Evolutionary conservation across 1,284 basidiomycete species (phyloP).

Genomic region (Ustilago loliicola): DNA sequence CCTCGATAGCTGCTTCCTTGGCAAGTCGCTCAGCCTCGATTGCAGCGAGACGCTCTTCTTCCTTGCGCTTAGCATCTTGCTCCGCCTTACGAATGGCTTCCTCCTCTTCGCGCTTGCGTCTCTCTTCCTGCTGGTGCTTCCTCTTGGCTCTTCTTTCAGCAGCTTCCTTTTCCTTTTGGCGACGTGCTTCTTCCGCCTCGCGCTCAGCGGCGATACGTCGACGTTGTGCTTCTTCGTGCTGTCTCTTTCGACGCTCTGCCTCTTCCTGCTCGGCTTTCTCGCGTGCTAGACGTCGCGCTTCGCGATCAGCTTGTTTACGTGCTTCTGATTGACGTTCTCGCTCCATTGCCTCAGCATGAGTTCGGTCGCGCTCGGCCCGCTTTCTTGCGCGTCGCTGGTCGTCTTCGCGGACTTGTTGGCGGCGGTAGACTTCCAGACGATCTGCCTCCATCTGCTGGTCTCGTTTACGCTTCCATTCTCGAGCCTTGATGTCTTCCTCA

Average conservation of each 20-base stretch:
- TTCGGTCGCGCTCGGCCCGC: constrained; percentile 34
- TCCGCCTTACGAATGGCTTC: constrained; percentile 23
- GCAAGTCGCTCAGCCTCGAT: constrained; percentile 48
- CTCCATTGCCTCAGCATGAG: constrained; percentile 14
- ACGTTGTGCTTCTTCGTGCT: constrained; percentile 29
- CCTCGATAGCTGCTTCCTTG: constrained; percentile 23
- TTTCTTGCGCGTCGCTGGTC: constrained; percentile 28
- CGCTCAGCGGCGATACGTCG: constrained; percentile 30
- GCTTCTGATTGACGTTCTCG: constrained; percentile 22
- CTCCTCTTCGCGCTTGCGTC: constrained; percentile 24
- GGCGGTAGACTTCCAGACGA: constrained; percentile 29
- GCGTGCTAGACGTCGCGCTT: constrained; percentile 30
- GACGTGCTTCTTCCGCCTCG: constrained; percentile 28
- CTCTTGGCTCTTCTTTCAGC: constrained; percentile 27
- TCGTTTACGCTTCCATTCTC: constrained; percentile 46
- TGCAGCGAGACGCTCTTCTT: constrained; percentile 43
- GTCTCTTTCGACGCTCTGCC: constrained; percentile 15
- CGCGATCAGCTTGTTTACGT: constrained; percentile 25
- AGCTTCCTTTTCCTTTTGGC: constrained; percentile 32
- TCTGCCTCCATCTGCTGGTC: constrained; percentile 45
- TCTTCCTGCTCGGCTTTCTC: constrained; percentile 29
- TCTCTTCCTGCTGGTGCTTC: constrained; percentile 30
- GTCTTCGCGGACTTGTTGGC: constrained; percentile 38
- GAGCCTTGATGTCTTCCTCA: constrained; percentile 43
- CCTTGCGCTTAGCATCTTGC: constrained; percentile 31